phyloP scores from a whole-genome alignment of 495 filamentous ascomycete species.

The Thermothielavioides terrestris region DNA sequence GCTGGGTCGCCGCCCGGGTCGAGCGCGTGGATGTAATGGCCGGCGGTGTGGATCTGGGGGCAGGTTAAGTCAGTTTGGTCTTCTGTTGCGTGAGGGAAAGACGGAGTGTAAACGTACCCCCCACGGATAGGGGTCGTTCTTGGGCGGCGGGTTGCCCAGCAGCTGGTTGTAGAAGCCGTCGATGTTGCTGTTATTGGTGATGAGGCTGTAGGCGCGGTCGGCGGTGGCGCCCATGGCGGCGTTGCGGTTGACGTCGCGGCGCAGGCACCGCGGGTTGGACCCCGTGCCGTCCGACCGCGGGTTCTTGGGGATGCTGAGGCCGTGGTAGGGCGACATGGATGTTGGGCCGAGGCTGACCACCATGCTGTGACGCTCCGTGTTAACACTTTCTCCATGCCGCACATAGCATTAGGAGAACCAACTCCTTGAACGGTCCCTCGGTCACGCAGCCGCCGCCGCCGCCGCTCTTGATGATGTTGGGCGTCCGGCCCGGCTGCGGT shows the following conservation, averaged over 20 bases:
- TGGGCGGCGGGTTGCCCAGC: constrained; percentile 36
- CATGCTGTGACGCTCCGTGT: neutral
- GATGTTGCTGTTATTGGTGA: constrained; percentile 40
- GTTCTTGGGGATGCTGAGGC: constrained; percentile 29
- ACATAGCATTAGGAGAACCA: constrained; percentile 17
- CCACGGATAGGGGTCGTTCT: constrained; percentile 32
- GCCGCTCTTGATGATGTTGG: constrained; percentile 37
- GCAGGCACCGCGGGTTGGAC: constrained; percentile 34
- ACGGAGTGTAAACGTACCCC: no score
- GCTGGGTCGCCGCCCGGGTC: constrained; percentile 53
- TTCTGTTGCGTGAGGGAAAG: no score
- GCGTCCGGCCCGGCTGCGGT: constrained; percentile 18
- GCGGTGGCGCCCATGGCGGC: constrained; percentile 42
- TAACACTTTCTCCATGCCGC: no score
- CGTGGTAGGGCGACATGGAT: no score
- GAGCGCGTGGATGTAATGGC: constrained; percentile 53
- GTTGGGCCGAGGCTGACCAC: constrained; percentile 26
- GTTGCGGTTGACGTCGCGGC: constrained; percentile 46
- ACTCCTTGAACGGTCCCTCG: constrained; percentile 47
- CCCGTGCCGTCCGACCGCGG: constrained; percentile 24
- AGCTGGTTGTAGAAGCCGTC: constrained; percentile 45
- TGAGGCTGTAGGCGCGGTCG: constrained; percentile 37
- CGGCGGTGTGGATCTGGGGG: constrained; percentile 54
- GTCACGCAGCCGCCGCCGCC: constrained; percentile 55
- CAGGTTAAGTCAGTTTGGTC: no score